Base-by-base conservation (phyloP, 805 yeast species). In the Candida orba region DNA sequence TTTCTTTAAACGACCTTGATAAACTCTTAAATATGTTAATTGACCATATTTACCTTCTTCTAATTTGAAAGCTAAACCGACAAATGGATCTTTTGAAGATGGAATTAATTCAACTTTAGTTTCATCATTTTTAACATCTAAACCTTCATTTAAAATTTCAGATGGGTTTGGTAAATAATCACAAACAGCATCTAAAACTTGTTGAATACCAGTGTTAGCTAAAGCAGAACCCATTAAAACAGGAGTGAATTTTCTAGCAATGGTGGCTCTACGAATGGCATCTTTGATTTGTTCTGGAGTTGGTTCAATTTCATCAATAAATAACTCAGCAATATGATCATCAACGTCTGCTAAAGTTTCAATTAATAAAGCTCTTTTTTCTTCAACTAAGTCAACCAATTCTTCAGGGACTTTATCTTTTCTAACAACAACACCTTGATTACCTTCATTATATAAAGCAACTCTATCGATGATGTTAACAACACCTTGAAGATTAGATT, bases 1-100 rank as follows among this genome's bases (percentile, higher is more conserved):
- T 66, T 91, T 93, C 68, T 79, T 85, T 68, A 93, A 71, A 58
- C 79, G 80, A 57, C 99, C 99, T 71, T 93, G 99, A 67, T 93
- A 93, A 30, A 93, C 96, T 65, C 99, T 83, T 61, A 93, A 78
- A 63, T 93, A 93, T 29, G 99, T 93, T 58, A 93, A 77, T 72
- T 93, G 99, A 56, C 99, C 99, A 63, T 87, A 93, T 59, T 87
- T 83, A 53, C 99, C 98, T 70, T 93, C 99, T 71, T 93, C 99
- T 52, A 93, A 79, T 71, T 93, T 93, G 79, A 93, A 93, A n/a
- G 99, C 99, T 47, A 93, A 75, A 39, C 96, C 97, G 45, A 93
- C 95, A 58, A 93, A 87, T 33, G 97, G 95, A 53, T 80, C 77
- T 43, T 71, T 59, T 17, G 80, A 68, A 20, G 90, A 73, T 36